A percentile compares a stretch with the other conserved stretches of the same genome.
Conservation (phyloP, 106 monocot genomes). For the Agapanthus africanus region DNA sequence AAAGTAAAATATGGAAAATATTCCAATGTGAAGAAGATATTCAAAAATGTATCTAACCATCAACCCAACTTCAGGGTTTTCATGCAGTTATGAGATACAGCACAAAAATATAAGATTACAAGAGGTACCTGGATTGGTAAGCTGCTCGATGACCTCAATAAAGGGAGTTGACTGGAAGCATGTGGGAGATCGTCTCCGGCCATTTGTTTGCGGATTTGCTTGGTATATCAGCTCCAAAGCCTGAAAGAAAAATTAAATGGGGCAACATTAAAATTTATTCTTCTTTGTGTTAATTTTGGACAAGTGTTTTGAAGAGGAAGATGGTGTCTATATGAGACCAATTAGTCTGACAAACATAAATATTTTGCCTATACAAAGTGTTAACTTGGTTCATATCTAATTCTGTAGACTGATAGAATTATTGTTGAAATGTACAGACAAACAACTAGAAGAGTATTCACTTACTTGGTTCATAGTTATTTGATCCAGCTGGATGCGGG, state of each 20-base stretch:
- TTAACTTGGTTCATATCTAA: neutral
- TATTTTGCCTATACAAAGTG: neutral
- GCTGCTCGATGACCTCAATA: slow-evolving; percentile 18
- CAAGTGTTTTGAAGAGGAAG: too few relatives aligned
- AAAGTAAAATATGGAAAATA: too few relatives aligned
- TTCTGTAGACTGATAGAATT: neutral
- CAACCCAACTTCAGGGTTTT: too few relatives aligned
- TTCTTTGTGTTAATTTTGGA: neutral
- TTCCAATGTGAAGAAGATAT: too few relatives aligned
- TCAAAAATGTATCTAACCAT: too few relatives aligned
- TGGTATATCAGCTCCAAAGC: slow-evolving; percentile 21
- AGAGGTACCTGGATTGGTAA: slow-evolving; percentile 25
- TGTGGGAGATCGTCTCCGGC: slow-evolving; percentile 18
- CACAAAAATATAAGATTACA: neutral
- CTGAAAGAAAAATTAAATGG: slow-evolving; percentile 6
- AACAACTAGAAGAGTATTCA: too few relatives aligned
- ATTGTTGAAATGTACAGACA: too few relatives aligned
- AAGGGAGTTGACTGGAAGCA: slow-evolving; percentile 18
- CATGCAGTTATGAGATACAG: neutral
- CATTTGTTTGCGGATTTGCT: slow-evolving; percentile 11
- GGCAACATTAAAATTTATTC: neutral
- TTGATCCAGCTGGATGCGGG: slow-evolving; percentile 22
- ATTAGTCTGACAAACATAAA: neutral
- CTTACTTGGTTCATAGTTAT: slow-evolving; percentile 25
- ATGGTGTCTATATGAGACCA: neutral